Conservation (phyloP, 2,329 filamentous ascomycete species). For the Aaosphaeria arxii region DNA sequence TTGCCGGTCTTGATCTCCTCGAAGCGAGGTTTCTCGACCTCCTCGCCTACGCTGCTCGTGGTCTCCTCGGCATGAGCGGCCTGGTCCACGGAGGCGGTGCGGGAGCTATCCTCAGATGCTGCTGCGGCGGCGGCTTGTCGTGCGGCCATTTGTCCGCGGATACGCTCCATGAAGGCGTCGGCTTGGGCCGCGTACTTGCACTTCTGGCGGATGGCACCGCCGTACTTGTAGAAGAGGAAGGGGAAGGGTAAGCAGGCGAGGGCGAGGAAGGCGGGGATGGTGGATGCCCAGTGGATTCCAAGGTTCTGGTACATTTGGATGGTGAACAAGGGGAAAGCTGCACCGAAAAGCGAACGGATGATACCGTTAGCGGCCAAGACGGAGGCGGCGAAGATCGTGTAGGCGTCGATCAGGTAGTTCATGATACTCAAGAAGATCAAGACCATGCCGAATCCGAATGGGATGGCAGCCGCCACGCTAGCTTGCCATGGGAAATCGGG, state of each 20-base stretch:
- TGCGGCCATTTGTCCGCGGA: conserved; percentile 36
- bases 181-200: conserved; percentile 71
- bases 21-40: conserved; percentile 29
- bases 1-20: conserved; percentile 39
- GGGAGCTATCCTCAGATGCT: conserved; percentile 18
- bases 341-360: conserved; percentile 72
- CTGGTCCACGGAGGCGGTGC: conserved; percentile 22
- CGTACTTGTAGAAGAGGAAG: conserved; percentile 74
- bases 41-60: conserved; percentile 13
- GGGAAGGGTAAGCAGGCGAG: conserved; percentile 71
- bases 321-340: conserved; percentile 77
- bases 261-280: conserved; percentile 71
- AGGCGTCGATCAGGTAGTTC: conserved; percentile 44
- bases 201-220: conserved; percentile 58
- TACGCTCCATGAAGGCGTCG: conserved; percentile 55
- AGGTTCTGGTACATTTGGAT: conserved; percentile 55
- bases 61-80: conserved; percentile 25
- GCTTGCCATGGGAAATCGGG: conserved; percentile 57
- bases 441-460: conserved; percentile 60
- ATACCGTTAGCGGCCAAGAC: conserved; percentile 77
- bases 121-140: conserved; percentile 3
- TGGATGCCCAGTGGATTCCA: conserved; percentile 72
- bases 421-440: conserved; percentile 60
- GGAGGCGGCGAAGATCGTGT: conserved; percentile 74
- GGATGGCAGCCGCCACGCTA: conserved; percentile 49